Conservation (phyloP, 2,329 filamentous ascomycete species). For the Neonectria hederae region DNA sequence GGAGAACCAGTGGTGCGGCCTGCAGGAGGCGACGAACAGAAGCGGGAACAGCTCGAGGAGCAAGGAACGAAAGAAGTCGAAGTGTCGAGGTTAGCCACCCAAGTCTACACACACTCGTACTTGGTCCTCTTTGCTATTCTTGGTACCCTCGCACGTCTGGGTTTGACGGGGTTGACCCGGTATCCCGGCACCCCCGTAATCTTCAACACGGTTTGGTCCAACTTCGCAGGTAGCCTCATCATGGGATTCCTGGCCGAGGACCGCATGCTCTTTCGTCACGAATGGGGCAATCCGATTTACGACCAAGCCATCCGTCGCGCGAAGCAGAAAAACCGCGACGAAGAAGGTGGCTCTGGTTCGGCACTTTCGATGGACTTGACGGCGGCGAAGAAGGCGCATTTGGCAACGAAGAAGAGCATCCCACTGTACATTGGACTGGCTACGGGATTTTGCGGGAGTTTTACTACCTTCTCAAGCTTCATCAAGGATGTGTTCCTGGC, state of each 20-base stretch:
- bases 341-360: constrained; percentile 46
- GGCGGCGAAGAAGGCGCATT: constrained; percentile 65
- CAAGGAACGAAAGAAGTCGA: constrained; percentile 12
- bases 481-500: constrained; percentile 83
- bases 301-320: constrained; percentile 47
- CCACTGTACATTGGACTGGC: constrained; percentile 88
- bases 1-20: background rate
- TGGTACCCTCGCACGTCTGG: constrained; percentile 84
- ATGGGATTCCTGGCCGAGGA: constrained; percentile 91
- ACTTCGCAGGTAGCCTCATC: constrained; percentile 81
- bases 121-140: constrained; percentile 86
- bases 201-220: constrained; percentile 85
- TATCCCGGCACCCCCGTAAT: constrained; percentile 81
- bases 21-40: background rate
- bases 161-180: constrained; percentile 79
- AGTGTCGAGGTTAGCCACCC: constrained; percentile 62
- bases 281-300: constrained; percentile 64
- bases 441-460: constrained; percentile 88
- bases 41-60: constrained; percentile 24
- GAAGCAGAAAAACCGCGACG: constrained; percentile 48
- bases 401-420: constrained; percentile 81
- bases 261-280: constrained; percentile 74
- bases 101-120: constrained; percentile 80
- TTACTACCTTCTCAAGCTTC: constrained; percentile 90
- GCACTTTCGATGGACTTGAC: constrained; percentile 47